A percentile compares a stretch with the other conserved stretches of the same genome.
phyloP scores from a whole-genome alignment of 208 protist genomes.

The Balamuthia mandrillaris region DNA sequence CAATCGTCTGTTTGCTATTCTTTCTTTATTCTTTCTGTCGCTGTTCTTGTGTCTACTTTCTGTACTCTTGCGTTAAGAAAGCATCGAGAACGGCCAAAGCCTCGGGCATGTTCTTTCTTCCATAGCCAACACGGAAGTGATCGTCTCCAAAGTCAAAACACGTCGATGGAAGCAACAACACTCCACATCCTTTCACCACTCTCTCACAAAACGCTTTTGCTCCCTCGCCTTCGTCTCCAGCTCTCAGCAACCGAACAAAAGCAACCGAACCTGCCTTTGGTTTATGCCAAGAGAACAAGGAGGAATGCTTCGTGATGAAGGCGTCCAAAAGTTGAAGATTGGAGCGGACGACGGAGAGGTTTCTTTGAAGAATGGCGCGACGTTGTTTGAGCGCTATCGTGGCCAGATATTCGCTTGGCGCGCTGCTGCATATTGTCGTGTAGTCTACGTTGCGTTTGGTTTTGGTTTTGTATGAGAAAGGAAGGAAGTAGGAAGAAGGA shows the following conservation, averaged over 20 bases:
- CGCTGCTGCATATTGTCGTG: constrained; percentile 38
- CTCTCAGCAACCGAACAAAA: constrained; percentile 6
- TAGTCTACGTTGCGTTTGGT: too few species aligned
- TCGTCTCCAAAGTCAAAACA: background rate
- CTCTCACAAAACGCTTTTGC: too few species aligned
- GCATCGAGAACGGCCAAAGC: background rate
- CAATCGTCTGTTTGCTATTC: background rate
- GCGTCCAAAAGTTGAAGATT: constrained; percentile 18
- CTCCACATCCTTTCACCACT: too few species aligned
- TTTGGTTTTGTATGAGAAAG: too few species aligned
- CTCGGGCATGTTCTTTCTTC: background rate
- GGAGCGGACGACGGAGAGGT: background rate
- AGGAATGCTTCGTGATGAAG: background rate
- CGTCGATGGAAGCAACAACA: background rate
- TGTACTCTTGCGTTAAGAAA: background rate
- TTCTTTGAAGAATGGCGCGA: background rate
- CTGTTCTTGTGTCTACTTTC: background rate
- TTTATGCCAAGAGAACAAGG: constrained; percentile 16
- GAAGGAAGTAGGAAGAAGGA: too few species aligned
- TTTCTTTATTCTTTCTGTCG: background rate
- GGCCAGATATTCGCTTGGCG: constrained; percentile 10
- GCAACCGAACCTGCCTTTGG: background rate
- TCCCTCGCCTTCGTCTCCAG: too few species aligned
- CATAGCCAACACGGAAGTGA: background rate
- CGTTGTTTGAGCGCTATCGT: background rate